Conservation (phyloP, 805 yeast genomes). For the Cyberlindnera mycetangii region DNA sequence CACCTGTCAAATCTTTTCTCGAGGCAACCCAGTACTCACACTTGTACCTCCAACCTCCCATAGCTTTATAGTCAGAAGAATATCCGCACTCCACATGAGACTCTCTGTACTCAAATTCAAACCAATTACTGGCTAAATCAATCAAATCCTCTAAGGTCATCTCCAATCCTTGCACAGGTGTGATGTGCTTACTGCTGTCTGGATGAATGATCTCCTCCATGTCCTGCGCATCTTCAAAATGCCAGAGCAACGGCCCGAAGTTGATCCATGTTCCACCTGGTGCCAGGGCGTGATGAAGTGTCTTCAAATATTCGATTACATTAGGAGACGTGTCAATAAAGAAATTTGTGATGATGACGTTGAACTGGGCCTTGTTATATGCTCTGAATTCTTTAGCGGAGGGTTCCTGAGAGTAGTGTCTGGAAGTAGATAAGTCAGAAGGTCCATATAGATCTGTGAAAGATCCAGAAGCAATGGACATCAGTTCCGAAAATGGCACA, state of each 20-base stretch:
- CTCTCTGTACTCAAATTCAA: conserved; percentile 44
- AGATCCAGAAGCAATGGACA: conserved; percentile 75
- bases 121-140: conserved; percentile 46
- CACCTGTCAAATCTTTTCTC: background rate
- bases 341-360: conserved; percentile 51
- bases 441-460: conserved; percentile 69
- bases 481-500: conserved; percentile 45
- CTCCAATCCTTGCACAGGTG: conserved; percentile 54
- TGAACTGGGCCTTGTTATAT: conserved; percentile 37
- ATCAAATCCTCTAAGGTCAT: conserved; percentile 54
- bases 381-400: conserved; percentile 41
- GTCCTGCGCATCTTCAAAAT: conserved; percentile 52
- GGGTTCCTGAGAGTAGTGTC: conserved; percentile 29
- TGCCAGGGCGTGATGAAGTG: conserved; percentile 40
- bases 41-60: conserved; percentile 55
- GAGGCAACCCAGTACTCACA: conserved; percentile 72
- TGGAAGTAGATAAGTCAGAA: conserved; percentile 17
- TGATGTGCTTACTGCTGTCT: conserved; percentile 25
- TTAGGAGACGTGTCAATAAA: conserved; percentile 65
- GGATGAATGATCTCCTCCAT: conserved; percentile 23
- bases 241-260: conserved; percentile 73
- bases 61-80: conserved; percentile 45
- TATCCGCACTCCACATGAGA: conserved; percentile 48
- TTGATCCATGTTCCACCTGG: conserved; percentile 56
- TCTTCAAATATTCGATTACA: conserved; percentile 51